Conservation (phyloP, 176 grass and related monocot species). For the Themeda triandra region DNA sequence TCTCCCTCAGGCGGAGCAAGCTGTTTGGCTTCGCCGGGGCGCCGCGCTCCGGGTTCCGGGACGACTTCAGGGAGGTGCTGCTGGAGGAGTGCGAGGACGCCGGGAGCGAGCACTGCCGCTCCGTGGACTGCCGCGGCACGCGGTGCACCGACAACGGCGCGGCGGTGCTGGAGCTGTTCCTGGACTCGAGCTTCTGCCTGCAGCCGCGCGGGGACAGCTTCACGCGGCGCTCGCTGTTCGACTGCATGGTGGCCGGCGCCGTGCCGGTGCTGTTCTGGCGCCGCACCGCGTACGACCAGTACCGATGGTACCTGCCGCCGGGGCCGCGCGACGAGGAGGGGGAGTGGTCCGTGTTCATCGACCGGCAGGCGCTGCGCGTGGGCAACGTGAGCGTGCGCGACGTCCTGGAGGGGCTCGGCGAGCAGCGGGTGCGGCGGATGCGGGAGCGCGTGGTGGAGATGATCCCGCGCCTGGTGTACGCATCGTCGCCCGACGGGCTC, state of each 20-base stretch:
- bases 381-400: constrained; percentile 56
- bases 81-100: constrained; percentile 67
- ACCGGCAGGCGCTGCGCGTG: constrained; percentile 52
- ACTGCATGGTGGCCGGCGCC: constrained; percentile 89
- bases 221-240: constrained; percentile 86
- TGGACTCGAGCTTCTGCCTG: constrained; percentile 80
- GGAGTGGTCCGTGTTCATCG: constrained; percentile 92
- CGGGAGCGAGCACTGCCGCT: constrained; percentile 40
- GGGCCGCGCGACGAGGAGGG: constrained; percentile 9
- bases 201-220: constrained; percentile 93
- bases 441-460: constrained; percentile 75
- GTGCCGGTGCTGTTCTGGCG: constrained; percentile 92
- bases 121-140: constrained; percentile 55
- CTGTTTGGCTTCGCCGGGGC: constrained; percentile 83
- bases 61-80: constrained; percentile 72
- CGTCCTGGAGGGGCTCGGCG: constrained; percentile 55
- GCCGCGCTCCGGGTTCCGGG: constrained; percentile 44
- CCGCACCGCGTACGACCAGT: constrained; percentile 71
- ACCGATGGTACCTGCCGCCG: constrained; percentile 63
- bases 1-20: constrained; percentile 30
- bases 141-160: constrained; percentile 55
- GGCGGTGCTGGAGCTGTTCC: constrained; percentile 58
- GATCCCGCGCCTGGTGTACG: constrained; percentile 83
- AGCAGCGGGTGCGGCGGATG: constrained; percentile 57
- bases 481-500: constrained; percentile 39